Evolutionary conservation across 1,139 yeast genomes (phyloP).

Genomic region (Geotrichum histeridarum): DNA sequence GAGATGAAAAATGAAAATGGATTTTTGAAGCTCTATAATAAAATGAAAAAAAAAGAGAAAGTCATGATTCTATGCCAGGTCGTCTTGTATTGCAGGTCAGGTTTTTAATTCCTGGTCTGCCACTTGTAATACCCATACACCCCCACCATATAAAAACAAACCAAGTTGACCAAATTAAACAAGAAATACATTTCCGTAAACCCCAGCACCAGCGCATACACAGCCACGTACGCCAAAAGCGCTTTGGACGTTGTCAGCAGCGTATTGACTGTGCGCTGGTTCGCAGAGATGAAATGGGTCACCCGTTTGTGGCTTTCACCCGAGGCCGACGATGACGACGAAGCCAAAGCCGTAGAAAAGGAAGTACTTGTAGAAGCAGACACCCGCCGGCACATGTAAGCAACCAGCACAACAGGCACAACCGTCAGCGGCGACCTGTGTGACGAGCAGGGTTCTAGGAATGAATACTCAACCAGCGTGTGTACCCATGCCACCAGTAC

Average conservation of each 20-base stretch:
- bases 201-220: constrained; percentile 34
- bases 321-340: constrained; percentile 18
- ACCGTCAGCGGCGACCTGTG: constrained; percentile 32
- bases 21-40: too few species aligned
- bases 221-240: constrained; percentile 26
- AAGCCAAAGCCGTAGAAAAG: too few species aligned
- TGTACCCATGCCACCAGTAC: constrained; percentile 37
- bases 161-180: constrained; percentile 33
- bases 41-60: too few species aligned
- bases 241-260: constrained; percentile 23
- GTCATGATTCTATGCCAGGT: not conserved
- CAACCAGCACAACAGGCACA: constrained; percentile 31
- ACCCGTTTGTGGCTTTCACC: not conserved
- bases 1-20: not conserved
- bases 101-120: too few species aligned
- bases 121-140: not conserved
- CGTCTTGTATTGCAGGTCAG: not conserved
- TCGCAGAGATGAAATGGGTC: not conserved
- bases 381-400: constrained; percentile 20
- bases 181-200: constrained; percentile 36
- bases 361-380: too few species aligned
- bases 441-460: constrained; percentile 32
- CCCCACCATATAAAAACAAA: constrained; percentile 1
- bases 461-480: constrained; percentile 33
- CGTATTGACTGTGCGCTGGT: constrained; percentile 19